Percentiles rank a stretch among this genome's conserved stretches.
phyloP scores from a whole-genome alignment of 2,329 filamentous ascomycete species.

The Cordyceps farinosa region DNA sequence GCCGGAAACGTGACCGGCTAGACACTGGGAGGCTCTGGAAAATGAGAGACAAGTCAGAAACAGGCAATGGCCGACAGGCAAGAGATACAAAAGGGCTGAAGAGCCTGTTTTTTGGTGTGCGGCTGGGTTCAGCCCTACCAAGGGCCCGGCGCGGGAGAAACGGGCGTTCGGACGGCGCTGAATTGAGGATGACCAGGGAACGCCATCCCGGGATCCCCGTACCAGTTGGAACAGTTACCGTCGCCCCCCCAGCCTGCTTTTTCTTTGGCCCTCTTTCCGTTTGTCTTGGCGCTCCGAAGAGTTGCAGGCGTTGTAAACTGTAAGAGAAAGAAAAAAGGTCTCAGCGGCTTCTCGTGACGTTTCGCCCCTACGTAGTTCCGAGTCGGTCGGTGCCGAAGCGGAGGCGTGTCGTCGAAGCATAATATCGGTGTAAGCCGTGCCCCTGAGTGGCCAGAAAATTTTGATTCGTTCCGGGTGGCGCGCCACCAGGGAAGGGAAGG shows the following conservation, averaged over 20 bases:
- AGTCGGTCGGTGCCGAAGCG: neutral
- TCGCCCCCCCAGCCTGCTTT: neutral
- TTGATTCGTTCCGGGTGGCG: neutral
- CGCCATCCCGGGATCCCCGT: constrained; percentile 9
- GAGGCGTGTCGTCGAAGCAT: neutral
- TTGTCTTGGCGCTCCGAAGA: neutral
- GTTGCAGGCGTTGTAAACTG: too few relatives aligned
- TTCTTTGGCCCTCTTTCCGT: neutral
- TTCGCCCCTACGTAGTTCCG: neutral
- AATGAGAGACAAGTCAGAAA: neutral
- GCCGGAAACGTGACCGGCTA: neutral
- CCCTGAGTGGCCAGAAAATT: neutral
- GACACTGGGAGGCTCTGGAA: neutral
- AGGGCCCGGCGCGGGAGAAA: neutral
- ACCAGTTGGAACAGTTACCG: constrained; percentile 6
- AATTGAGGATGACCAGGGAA: neutral
- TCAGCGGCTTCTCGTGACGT: too few relatives aligned
- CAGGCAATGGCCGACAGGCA: neutral
- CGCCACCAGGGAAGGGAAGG: neutral
- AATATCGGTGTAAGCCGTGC: neutral
- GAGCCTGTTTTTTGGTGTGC: neutral
- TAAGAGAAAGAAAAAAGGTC: neutral
- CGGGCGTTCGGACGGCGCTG: neutral
- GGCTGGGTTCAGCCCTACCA: constrained; percentile 8
- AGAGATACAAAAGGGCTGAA: neutral